Evolutionary conservation across 805 yeast genomes (phyloP).

Genomic region (Nadsonia fulvescens): DNA sequence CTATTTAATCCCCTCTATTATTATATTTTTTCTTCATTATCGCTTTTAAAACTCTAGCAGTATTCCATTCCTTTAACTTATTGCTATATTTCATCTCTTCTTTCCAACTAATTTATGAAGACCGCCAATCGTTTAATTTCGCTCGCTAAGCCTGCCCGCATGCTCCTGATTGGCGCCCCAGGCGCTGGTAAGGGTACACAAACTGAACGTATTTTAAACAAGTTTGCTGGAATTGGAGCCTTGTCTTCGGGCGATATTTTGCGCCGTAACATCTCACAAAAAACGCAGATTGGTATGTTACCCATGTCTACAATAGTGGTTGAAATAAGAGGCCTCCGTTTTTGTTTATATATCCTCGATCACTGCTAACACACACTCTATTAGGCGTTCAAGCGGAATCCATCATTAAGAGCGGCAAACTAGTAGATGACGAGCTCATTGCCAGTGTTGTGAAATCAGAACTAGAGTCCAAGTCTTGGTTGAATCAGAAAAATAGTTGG

Average conservation of each 20-base stretch:
- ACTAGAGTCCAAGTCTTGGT: constrained; percentile 25
- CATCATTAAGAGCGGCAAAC: constrained; percentile 41
- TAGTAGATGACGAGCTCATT: constrained; percentile 62
- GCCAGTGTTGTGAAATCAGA: constrained; percentile 37
- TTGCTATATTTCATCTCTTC: too few relatives aligned
- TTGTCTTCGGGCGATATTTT: constrained; percentile 76
- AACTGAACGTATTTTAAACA: constrained; percentile 42
- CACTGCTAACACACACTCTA: constrained; percentile 4
- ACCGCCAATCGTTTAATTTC: too few relatives aligned
- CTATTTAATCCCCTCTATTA: too few relatives aligned
- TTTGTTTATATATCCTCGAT: too few relatives aligned
- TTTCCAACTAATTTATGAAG: too few relatives aligned
- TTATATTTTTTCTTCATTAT: too few relatives aligned
- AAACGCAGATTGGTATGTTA: constrained; percentile 45
- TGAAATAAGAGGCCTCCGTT: constrained; percentile 1
- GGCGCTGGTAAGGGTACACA: constrained; percentile 94
- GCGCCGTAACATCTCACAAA: constrained; percentile 41
- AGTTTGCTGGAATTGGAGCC: constrained; percentile 34
- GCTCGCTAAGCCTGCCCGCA: constrained; percentile 21
- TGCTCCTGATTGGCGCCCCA: constrained; percentile 78
- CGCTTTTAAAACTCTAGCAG: too few relatives aligned
- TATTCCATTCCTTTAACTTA: too few relatives aligned
- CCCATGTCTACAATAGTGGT: not conserved
- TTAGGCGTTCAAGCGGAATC: constrained; percentile 30
- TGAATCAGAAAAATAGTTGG: constrained; percentile 35